phyloP scores from a whole-genome alignment of 106 monocot species.

The Vanilla planifolia region DNA sequence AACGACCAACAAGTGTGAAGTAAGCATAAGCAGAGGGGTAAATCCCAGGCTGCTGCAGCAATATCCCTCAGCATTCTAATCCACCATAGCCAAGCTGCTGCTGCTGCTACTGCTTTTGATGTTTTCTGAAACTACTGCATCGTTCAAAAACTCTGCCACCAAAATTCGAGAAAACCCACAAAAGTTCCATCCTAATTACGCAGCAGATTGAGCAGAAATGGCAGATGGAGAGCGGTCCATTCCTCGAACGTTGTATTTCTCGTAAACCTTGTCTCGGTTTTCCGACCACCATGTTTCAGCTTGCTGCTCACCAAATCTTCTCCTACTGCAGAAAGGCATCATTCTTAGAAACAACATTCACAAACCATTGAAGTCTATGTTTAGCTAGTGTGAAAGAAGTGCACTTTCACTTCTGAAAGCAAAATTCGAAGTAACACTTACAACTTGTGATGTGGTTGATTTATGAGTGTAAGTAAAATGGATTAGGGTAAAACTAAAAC shows the following conservation, averaged over 20 bases:
- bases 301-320: slow-evolving; percentile 91
- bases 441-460: no score
- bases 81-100: not conserved
- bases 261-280: slow-evolving; percentile 73
- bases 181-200: no score
- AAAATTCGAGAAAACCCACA: not conserved
- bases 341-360: not conserved
- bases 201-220: slow-evolving; percentile 17
- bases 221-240: slow-evolving; percentile 53
- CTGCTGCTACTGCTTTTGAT: not conserved
- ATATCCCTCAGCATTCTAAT: not conserved
- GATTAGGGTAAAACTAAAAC: no score
- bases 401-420: no score
- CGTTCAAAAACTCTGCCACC: not conserved
- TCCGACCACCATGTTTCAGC: slow-evolving; percentile 94
- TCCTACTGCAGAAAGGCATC: slow-evolving; percentile 35
- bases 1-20: no score
- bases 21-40: not conserved
- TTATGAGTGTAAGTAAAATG: no score
- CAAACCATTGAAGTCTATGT: no score
- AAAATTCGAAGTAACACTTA: no score
- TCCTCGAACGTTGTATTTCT: slow-evolving; percentile 69
- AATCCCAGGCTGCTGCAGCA: not conserved
- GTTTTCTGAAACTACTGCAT: not conserved
- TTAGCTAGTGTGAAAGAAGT: no score